Evolutionary conservation across 805 yeast species (phyloP).

Genomic region (Saccharomycopsis vini): DNA sequence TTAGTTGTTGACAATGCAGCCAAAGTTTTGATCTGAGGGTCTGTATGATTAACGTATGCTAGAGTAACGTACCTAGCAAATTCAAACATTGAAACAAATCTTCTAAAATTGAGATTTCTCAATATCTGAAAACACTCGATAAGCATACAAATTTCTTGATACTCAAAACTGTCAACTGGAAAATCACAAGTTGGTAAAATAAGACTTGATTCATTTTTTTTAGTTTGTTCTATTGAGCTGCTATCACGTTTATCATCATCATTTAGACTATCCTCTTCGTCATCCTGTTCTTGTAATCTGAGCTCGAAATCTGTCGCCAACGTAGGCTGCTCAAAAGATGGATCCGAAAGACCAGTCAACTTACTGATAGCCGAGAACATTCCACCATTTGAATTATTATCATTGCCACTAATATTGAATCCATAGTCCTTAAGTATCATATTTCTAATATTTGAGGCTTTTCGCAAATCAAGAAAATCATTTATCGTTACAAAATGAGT

Average conservation of each 20-base stretch:
- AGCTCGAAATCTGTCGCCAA: too few species aligned
- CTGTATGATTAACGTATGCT: slow-evolving; percentile 74
- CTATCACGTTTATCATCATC: too few species aligned
- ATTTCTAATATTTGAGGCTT: slow-evolving; percentile 10
- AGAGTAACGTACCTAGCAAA: slow-evolving; percentile 80
- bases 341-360: slow-evolving; percentile 83
- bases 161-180: slow-evolving; percentile 26
- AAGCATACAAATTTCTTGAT: slow-evolving; percentile 42
- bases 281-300: neutral
- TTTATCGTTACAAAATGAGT: slow-evolving; percentile 17
- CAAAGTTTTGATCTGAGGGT: slow-evolving; percentile 67
- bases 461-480: slow-evolving; percentile 14
- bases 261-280: neutral
- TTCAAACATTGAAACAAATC: slow-evolving; percentile 64
- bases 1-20: slow-evolving; percentile 81
- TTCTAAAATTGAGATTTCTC: slow-evolving; percentile 63
- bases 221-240: too few species aligned
- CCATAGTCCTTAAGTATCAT: slow-evolving; percentile 15
- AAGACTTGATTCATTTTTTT: neutral
- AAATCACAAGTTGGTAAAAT: neutral
- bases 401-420: slow-evolving; percentile 7
- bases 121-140: slow-evolving; percentile 75
- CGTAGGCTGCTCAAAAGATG: too few species aligned
- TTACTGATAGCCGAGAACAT: slow-evolving; percentile 25
- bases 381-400: slow-evolving; percentile 1